phyloP scores from a whole-genome alignment of 164 flowering plant genomes.

The Tetrastigma voinierianum region DNA sequence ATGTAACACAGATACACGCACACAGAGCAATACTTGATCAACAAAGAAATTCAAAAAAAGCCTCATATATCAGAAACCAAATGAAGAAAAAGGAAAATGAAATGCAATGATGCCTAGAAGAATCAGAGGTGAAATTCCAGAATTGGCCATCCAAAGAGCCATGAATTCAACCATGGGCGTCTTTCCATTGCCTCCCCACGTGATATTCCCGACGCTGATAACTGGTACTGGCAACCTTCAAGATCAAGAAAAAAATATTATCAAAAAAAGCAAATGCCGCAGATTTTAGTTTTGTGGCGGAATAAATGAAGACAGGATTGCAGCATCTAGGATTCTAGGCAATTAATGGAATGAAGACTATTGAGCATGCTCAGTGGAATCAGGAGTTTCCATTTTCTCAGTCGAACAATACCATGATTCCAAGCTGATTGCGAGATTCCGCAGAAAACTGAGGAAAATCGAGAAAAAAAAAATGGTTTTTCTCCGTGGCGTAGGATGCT shows the following conservation, averaged over 20 bases:
- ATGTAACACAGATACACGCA: too few species aligned
- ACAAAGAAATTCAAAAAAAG: too few species aligned
- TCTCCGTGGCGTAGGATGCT: too few species aligned
- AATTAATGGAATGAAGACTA: too few species aligned
- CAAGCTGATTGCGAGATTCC: too few species aligned
- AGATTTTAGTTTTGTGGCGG: neutral
- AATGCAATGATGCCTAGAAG: slow-evolving; percentile 57
- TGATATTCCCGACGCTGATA: slow-evolving; percentile 90
- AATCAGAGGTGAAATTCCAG: slow-evolving; percentile 71
- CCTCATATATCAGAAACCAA: neutral
- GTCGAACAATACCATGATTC: too few species aligned
- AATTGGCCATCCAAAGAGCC: slow-evolving; percentile 40
- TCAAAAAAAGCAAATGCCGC: neutral
- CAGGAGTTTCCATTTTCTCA: too few species aligned
- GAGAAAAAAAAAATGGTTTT: too few species aligned
- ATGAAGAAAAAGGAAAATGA: neutral
- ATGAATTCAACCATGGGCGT: slow-evolving; percentile 94
- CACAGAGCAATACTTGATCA: too few species aligned
- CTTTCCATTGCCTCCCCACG: slow-evolving; percentile 98
- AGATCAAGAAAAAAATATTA: neutral
- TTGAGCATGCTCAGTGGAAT: too few species aligned
- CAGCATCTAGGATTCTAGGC: too few species aligned
- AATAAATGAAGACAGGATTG: neutral
- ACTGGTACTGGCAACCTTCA: slow-evolving; percentile 84
- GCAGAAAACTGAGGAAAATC: too few species aligned